Conservation (phyloP, 2,329 filamentous ascomycete species). For the Niveomyces coronatus region DNA sequence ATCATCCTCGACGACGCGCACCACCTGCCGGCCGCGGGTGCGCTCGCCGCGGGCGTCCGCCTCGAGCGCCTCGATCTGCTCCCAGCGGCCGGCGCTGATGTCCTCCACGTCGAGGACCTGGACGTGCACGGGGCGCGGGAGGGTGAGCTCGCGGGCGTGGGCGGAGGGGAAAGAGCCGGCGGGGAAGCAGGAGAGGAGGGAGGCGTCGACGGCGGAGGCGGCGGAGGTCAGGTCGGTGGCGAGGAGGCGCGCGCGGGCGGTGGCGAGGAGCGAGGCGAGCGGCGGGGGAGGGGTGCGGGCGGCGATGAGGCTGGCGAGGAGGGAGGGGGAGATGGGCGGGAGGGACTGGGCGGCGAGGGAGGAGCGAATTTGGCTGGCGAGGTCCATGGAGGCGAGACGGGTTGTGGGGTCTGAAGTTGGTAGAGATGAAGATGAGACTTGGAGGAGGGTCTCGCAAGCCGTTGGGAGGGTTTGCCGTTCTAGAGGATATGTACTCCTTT, state of each 20-base stretch:
- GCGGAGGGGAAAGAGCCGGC: conserved; percentile 41
- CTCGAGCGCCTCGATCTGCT: conserved; percentile 76
- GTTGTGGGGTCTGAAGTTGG: not conserved
- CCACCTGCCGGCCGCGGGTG: conserved; percentile 68
- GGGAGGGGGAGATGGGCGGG: conserved; percentile 41
- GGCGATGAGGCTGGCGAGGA: conserved; percentile 53
- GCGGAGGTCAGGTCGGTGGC: conserved; percentile 58
- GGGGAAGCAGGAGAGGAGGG: conserved; percentile 38
- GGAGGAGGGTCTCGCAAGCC: not conserved
- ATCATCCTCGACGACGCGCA: conserved; percentile 47
- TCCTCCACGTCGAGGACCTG: conserved; percentile 86
- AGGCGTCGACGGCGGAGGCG: conserved; percentile 39
- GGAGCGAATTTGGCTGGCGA: conserved; percentile 37
- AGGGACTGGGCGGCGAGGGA: conserved; percentile 43
- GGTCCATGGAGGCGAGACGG: too few species aligned
- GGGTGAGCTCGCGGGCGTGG: conserved; percentile 40
- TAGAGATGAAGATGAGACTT: not conserved
- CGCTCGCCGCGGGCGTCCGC: conserved; percentile 61
- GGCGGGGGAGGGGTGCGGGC: conserved; percentile 48
- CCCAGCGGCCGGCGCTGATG: conserved; percentile 68
- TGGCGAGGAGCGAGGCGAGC: conserved; percentile 62
- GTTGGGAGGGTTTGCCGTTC: too few species aligned
- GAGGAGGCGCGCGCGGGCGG: conserved; percentile 70
- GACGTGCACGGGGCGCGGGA: conserved; percentile 56
- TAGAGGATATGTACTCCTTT: too few species aligned